Evolutionary conservation across 306 rosid species (phyloP), one percentile per base, ranked within the genome.

Genomic region (Cyclanthera cordifolia): DNA sequence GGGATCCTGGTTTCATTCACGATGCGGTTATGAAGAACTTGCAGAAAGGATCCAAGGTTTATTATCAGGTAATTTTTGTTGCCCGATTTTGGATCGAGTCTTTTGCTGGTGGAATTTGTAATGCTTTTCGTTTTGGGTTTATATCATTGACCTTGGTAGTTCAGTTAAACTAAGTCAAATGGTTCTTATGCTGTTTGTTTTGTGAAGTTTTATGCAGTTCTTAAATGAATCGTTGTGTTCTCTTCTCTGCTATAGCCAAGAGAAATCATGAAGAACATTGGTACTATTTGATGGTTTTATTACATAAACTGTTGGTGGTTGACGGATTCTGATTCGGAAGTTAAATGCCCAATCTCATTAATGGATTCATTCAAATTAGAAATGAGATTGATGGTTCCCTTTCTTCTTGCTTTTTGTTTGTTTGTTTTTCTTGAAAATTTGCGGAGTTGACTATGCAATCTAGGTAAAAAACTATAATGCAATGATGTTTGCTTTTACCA

Each of bases 1-100:
- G 98, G 65, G 98, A 93, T 59, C 96, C 96, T 19, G 98, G 98
- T 39, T 89, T 72, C 43, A 79, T 87, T 7, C 98, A 93, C 17
- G 89, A 90, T 21, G 98, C 81, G 0, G 76, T 86, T 47, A 76
- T 93, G 84, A 80, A n/a, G 20, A 74, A 65, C 30, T 81, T 93
- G 85, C 65, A 78, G 75, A 83, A 80, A 73, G 96, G 96, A 6
- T 73, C 60, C 13, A 77, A 77, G 67, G 86, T 87, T 66, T 85
- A 82, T 70, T 89, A 93, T 74, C 81, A 86, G 99, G 97, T 87
- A 70, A n/a, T 41, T 32, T 24, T 0, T 43, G 28, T 25, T 27
- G 2, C 45, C 46, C 5, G 6, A 2, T 25, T 27, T 19, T 1
- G 27, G 17, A 15, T 30, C 54, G 4, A 24, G 39, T 34, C 17